phyloP scores from a whole-genome alignment of 2,329 filamentous ascomycete species.

The Pseudogymnoascus sp. region DNA sequence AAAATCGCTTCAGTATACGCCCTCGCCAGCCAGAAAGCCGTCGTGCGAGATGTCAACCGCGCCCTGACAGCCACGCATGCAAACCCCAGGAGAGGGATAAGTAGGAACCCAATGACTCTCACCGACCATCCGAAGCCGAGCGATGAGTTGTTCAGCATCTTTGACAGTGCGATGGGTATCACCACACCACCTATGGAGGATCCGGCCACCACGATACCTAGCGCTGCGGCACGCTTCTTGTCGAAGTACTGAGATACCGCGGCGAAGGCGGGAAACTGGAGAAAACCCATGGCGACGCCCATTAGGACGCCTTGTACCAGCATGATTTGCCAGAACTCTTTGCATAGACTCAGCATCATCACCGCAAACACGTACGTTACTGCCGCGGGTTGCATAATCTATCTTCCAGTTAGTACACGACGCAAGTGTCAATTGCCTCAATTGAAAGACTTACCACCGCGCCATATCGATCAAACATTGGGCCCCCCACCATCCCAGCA shows the following conservation, averaged over 20 bases:
- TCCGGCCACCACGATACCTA: slow-evolving; percentile 37
- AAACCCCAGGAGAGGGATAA: slow-evolving; percentile 31
- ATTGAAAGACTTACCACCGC: slow-evolving; percentile 36
- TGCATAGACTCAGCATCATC: slow-evolving; percentile 53
- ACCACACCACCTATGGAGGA: slow-evolving; percentile 44
- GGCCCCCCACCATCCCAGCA: slow-evolving; percentile 51
- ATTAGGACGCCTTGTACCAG: slow-evolving; percentile 38
- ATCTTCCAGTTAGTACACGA: slow-evolving; percentile 27
- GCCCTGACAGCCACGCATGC: slow-evolving; percentile 40
- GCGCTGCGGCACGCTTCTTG: slow-evolving; percentile 36
- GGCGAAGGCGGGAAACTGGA: slow-evolving; percentile 35
- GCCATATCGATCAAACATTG: slow-evolving; percentile 53
- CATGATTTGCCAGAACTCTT: slow-evolving; percentile 45
- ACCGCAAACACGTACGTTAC: slow-evolving; percentile 50
- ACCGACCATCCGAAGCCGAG: slow-evolving; percentile 49
- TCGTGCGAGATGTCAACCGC: slow-evolving; percentile 32
- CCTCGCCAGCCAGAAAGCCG: slow-evolving; percentile 18
- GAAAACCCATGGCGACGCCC: slow-evolving; percentile 34
- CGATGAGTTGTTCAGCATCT: slow-evolving; percentile 37
- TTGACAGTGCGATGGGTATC: slow-evolving; percentile 50
- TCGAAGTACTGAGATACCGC: slow-evolving; percentile 39
- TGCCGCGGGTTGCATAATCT: slow-evolving; percentile 26
- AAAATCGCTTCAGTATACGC: slow-evolving; percentile 31
- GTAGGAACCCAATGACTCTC: slow-evolving; percentile 45
- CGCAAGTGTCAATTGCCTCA: not conserved